Conservation (phyloP, 768 basidiomycete genomes). For the Lactarius trivialis region DNA sequence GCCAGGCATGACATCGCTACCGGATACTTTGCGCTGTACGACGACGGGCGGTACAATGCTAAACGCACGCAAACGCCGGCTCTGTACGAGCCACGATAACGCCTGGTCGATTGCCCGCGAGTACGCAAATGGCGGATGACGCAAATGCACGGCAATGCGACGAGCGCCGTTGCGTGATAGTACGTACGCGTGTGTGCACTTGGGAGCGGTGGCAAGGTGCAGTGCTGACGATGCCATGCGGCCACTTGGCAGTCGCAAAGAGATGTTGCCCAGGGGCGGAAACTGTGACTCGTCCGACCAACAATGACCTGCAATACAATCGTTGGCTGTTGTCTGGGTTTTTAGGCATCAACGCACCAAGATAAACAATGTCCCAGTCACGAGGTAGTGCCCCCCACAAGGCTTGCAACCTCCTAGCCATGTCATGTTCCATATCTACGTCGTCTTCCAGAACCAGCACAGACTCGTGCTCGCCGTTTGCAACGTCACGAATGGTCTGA, state of each 20-base stretch:
- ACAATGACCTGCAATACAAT: slow-evolving; percentile 52
- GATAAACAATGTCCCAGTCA: slow-evolving; percentile 68
- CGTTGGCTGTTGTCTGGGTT: slow-evolving; percentile 7
- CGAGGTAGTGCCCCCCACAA: slow-evolving; percentile 50
- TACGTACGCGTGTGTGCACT: slow-evolving; percentile 70
- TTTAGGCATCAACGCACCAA: slow-evolving; percentile 39
- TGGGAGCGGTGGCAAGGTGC: slow-evolving; percentile 54
- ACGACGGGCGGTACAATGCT: slow-evolving; percentile 64
- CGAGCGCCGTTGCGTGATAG: slow-evolving; percentile 54
- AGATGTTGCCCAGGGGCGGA: slow-evolving; percentile 31
- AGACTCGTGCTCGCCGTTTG: slow-evolving; percentile 30
- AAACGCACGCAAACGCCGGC: slow-evolving; percentile 48
- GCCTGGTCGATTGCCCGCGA: slow-evolving; percentile 75
- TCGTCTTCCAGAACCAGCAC: slow-evolving; percentile 71
- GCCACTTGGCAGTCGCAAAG: slow-evolving; percentile 14
- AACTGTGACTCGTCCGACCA: slow-evolving; percentile 64
- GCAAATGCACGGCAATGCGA: slow-evolving; percentile 52
- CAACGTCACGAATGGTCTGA: slow-evolving; percentile 41
- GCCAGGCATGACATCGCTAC: slow-evolving; percentile 49
- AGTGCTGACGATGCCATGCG: slow-evolving; percentile 30
- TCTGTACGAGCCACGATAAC: slow-evolving; percentile 57
- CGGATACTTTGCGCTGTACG: slow-evolving; percentile 52
- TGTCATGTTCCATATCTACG: slow-evolving; percentile 67
- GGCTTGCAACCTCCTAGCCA: slow-evolving; percentile 34
- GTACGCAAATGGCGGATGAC: slow-evolving; percentile 63